Base-by-base conservation (phyloP, 495 filamentous ascomycete genomes). In the Tetracladium setigerum region DNA sequence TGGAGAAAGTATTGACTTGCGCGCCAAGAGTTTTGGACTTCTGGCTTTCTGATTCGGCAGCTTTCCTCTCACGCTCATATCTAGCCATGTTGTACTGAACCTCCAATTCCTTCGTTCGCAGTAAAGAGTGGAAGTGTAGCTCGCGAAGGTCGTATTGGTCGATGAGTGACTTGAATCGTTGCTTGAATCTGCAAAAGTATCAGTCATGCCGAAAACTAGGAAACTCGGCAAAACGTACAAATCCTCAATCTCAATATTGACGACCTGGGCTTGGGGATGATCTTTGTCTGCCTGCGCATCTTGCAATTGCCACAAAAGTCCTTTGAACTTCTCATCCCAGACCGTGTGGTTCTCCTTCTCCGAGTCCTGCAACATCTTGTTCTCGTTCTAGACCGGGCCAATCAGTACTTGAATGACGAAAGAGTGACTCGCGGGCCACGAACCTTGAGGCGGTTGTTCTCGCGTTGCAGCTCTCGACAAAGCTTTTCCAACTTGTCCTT, bases 381-480 rank as follows among this genome's bases (percentile, higher is more conserved):
- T 84, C 55, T 98, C 92, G 60, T 91, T 90, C 90, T 95, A 66
- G 43, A 41, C 22, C 42, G 9, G 24, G 39, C n/a, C 22, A 37
- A 42, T 58, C 41, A 58, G 52, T 22, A 42, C 16, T 32, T 24
- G 47, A 19, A 38, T 38, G 22, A 4, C 13, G 15, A 47, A 44
- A 39, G 5, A 22, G 22, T 6, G 33, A 2, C n/a, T 8, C 19
- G 31, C 33, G 15, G 19, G 17, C 2, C 42, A 48, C 60, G 65
- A 61, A 95, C 90, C 83, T 97, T 97, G 14, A 98, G 74, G 62
- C 90, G 87, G 63, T 97, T 96, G 64, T 97, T 97, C 61, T 98
- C 94, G 57, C 87, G 86, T 35, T 90, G 89, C 30, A 96, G 70
- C 58, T 97, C 91, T 30, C 92, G 72, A 54, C 89, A 95, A 34